Evolutionary conservation across 176 grass and related monocot genomes (phyloP).

Genomic region (Raddia distichophylla): DNA sequence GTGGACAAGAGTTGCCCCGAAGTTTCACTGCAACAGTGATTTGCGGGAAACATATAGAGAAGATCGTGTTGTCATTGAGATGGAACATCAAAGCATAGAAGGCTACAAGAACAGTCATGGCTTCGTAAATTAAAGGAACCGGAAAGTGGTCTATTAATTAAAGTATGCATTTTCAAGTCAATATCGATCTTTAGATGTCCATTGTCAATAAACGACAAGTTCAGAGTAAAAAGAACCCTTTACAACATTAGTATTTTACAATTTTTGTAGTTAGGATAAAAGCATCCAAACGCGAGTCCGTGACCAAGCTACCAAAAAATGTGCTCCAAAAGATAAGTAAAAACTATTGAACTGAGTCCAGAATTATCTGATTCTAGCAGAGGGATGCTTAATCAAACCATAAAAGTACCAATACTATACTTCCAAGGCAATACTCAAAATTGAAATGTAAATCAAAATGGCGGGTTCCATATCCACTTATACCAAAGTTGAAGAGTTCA

Average conservation of each 20-base stretch:
- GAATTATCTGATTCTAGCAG: background rate
- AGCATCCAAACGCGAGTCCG: background rate
- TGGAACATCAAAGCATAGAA: slow-evolving; percentile 4
- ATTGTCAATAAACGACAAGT: slow-evolving; percentile 24
- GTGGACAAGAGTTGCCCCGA: background rate
- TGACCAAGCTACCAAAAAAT: slow-evolving; percentile 13
- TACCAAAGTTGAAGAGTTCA: slow-evolving; percentile 7
- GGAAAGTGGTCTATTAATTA: background rate
- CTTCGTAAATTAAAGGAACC: slow-evolving; percentile 1
- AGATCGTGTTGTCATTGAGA: background rate
- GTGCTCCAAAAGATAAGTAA: background rate
- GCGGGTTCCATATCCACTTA: slow-evolving; percentile 18
- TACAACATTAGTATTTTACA: background rate
- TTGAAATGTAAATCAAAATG: background rate
- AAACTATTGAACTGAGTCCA: slow-evolving; percentile 20
- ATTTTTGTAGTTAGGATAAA: background rate
- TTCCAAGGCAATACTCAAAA: slow-evolving; percentile 14
- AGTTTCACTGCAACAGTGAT: slow-evolving; percentile 9
- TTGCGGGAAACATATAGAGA: background rate
- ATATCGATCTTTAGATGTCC: background rate
- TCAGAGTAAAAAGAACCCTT: background rate
- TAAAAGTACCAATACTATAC: background rate
- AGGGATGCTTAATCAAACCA: slow-evolving; percentile 19
- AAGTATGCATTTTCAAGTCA: background rate
- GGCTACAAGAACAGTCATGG: slow-evolving; percentile 7